Percentiles rank a stretch among this genome's conserved stretches.
Conservation (phyloP, 495 filamentous ascomycete species). For the Emericellopsis terricola region DNA sequence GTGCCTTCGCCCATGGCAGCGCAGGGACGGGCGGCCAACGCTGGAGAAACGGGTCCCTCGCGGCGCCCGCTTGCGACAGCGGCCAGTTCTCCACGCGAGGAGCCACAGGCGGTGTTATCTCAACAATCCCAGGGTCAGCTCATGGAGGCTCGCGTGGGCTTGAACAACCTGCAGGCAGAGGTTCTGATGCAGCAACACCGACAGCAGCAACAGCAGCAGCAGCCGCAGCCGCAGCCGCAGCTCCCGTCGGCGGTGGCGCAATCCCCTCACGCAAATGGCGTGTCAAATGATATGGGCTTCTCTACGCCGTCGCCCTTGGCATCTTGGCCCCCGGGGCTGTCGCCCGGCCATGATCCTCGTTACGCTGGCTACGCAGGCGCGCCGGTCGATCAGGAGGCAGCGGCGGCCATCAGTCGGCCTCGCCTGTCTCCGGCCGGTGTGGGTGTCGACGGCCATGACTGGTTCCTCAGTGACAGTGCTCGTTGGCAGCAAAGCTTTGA, state of each 20-base stretch:
- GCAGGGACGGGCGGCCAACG: background rate
- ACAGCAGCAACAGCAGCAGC: conserved; percentile 1
- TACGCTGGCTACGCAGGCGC: too few relatives aligned
- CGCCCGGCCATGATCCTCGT: too few relatives aligned
- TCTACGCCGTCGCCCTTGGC: background rate
- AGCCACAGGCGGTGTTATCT: too few relatives aligned
- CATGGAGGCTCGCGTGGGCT: background rate
- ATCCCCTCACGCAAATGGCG: background rate
- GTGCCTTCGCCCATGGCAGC: conserved; percentile 29
- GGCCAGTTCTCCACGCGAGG: too few relatives aligned
- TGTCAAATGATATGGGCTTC: background rate
- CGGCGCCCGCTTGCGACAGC: background rate
- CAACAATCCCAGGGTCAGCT: background rate
- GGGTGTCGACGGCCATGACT: conserved; percentile 29
- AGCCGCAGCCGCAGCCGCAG: background rate
- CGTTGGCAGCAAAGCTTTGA: conserved; percentile 30
- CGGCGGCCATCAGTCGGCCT: too few relatives aligned
- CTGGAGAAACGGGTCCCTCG: background rate
- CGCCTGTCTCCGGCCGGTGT: too few relatives aligned
- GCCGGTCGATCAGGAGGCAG: too few relatives aligned
- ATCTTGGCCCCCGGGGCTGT: background rate
- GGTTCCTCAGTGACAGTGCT: conserved; percentile 31
- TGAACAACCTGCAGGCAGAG: too few relatives aligned
- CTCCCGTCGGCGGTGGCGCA: background rate
- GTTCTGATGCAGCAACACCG: background rate